A percentile compares a stretch with the other conserved stretches of the same genome.
phyloP scores from a whole-genome alignment of 352 stramenopile genomes.

The Globisporangium emineosum region DNA sequence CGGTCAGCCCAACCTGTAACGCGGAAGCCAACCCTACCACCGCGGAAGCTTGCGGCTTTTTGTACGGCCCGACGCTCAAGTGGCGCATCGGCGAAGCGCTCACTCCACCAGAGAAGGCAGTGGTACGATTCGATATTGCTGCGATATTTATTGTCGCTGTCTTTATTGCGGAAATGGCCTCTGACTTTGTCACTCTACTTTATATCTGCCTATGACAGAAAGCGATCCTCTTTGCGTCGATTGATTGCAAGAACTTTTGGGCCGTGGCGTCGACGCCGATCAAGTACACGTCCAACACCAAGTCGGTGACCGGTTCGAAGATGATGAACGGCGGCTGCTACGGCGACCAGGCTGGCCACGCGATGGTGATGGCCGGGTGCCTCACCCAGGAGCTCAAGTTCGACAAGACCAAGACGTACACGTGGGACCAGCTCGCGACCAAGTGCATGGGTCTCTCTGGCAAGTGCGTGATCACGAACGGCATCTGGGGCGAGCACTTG shows the following conservation, averaged over 20 bases:
- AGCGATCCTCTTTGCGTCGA: slow-evolving; percentile 81
- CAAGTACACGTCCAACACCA: slow-evolving; percentile 68
- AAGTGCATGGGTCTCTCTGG: slow-evolving; percentile 78
- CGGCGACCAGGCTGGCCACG: slow-evolving; percentile 41
- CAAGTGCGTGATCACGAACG: slow-evolving; percentile 83
- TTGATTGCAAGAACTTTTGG: slow-evolving; percentile 85
- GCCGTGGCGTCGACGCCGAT: slow-evolving; percentile 73
- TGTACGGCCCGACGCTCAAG: slow-evolving; percentile 80
- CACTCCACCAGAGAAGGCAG: slow-evolving; percentile 38
- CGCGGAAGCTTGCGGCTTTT: slow-evolving; percentile 74
- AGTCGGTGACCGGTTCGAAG: slow-evolving; percentile 72
- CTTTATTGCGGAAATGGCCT: neutral
- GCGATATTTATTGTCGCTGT: neutral
- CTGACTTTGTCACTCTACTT: neutral
- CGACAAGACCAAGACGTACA: slow-evolving; percentile 80
- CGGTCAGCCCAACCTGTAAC: slow-evolving; percentile 57
- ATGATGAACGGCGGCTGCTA: slow-evolving; percentile 87
- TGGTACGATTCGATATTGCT: slow-evolving; percentile 16
- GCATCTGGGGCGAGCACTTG: slow-evolving; percentile 79
- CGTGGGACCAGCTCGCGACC: slow-evolving; percentile 75
- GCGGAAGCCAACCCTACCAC: slow-evolving; percentile 52
- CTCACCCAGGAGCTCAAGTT: slow-evolving; percentile 67
- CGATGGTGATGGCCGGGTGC: slow-evolving; percentile 83
- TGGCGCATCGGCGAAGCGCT: slow-evolving; percentile 73
- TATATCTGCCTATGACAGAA: slow-evolving; percentile 14